Conservation (phyloP, 805 yeast genomes). For the Wickerhamia fluorescens region DNA sequence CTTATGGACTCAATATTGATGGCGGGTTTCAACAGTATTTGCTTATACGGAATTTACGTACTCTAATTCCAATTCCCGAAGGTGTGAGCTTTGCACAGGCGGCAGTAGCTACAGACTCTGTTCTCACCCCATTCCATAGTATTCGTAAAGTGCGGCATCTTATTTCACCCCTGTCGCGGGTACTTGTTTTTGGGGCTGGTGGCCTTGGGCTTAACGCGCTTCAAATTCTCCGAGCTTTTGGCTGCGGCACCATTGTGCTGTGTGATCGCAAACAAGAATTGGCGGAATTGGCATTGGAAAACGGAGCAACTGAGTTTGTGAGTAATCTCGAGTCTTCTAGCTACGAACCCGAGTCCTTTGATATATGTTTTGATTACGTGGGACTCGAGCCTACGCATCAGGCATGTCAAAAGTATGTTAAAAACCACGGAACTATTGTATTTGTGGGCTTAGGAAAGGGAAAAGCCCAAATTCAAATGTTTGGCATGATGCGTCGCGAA, state of each 20-base stretch:
- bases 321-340: constrained; percentile 20
- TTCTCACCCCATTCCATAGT: constrained; percentile 37
- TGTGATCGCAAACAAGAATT: constrained; percentile 24
- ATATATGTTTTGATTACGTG: constrained; percentile 32
- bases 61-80: constrained; percentile 34
- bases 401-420: constrained; percentile 24
- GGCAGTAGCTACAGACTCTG: constrained; percentile 36
- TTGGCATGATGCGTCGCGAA: constrained; percentile 35
- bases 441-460: constrained; percentile 38
- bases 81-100: constrained; percentile 32
- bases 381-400: constrained; percentile 27
- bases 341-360: constrained; percentile 29
- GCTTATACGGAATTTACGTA: constrained; percentile 26
- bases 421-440: constrained; percentile 29
- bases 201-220: constrained; percentile 38
- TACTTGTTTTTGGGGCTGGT: constrained; percentile 34
- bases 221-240: constrained; percentile 29
- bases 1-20: constrained; percentile 30
- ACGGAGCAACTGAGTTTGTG: constrained; percentile 38
- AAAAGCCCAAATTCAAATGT: constrained; percentile 23
- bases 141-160: constrained; percentile 26
- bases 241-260: constrained; percentile 27
- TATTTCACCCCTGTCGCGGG: constrained; percentile 26
- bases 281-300: constrained; percentile 18
- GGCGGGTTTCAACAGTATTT: constrained; percentile 38